phyloP scores from a whole-genome alignment of 1,139 yeast genomes.

The Lodderomyces beijingensis region DNA sequence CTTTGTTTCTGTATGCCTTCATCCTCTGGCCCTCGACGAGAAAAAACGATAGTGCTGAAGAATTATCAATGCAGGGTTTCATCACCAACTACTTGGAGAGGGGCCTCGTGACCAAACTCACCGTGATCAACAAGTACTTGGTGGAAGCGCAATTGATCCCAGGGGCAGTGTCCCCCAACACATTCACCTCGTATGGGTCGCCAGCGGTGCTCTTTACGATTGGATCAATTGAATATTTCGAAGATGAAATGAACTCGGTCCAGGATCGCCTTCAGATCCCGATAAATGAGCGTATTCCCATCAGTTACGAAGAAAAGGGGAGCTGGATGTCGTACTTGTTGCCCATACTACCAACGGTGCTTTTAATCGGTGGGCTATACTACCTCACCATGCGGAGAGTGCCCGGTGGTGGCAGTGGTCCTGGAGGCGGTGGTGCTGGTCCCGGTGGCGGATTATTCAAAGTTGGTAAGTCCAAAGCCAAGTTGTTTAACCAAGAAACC shows the following conservation, averaged over 20 bases:
- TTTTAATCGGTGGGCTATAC: conserved; percentile 68
- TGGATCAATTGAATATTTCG: conserved; percentile 71
- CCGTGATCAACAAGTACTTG: conserved; percentile 71
- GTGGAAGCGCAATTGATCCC: conserved; percentile 73
- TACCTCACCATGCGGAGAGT: conserved; percentile 63
- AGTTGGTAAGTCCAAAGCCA: conserved; percentile 67
- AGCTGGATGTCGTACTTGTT: conserved; percentile 52
- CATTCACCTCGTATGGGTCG: conserved; percentile 32
- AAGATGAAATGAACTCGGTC: conserved; percentile 57
- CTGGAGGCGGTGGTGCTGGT: conserved; percentile 28
- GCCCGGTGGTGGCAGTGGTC: conserved; percentile 38
- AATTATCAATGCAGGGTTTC: conserved; percentile 87
- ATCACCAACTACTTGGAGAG: conserved; percentile 75
- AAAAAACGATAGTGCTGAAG: conserved; percentile 23
- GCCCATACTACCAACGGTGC: conserved; percentile 64
- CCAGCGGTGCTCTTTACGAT: conserved; percentile 60
- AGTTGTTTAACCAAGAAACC: conserved; percentile 64
- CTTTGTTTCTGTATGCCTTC: conserved; percentile 12
- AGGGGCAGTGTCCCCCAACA: conserved; percentile 45
- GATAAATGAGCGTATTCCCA: conserved; percentile 59
- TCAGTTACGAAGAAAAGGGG: conserved; percentile 58
- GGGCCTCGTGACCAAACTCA: conserved; percentile 73
- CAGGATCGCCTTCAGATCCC: conserved; percentile 62
- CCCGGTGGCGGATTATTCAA: conserved; percentile 62
- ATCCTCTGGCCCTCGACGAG: conserved; percentile 13